A percentile compares a stretch with the other conserved stretches of the same genome.
Conservation (phyloP, 306 rosid species). For the Cucumis sativus region DNA sequence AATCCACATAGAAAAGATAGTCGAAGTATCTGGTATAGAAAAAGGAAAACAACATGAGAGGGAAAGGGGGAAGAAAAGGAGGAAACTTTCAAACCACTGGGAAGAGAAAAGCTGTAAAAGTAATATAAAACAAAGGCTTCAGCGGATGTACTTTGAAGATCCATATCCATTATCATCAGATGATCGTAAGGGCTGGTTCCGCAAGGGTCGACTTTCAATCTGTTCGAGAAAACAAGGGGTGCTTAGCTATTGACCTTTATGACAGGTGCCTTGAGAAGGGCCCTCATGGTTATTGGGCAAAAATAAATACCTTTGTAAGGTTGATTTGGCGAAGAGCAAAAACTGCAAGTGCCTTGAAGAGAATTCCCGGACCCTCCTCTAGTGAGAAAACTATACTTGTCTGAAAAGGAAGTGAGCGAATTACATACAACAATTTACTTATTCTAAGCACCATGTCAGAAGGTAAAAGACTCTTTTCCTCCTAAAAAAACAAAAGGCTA, state of each 20-base stretch:
- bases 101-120: neutral
- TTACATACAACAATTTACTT: conserved; percentile 3
- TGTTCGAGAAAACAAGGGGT: conserved; percentile 23
- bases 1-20: conserved; percentile 89
- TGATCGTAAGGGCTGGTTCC: conserved; percentile 53
- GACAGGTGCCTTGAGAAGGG: neutral
- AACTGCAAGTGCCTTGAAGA: conserved; percentile 96
- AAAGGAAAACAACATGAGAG: conserved; percentile 15
- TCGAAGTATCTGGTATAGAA: conserved; percentile 61
- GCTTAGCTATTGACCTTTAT: conserved; percentile 6
- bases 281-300: neutral
- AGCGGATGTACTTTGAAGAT: conserved; percentile 37
- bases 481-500: neutral
- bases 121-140: conserved; percentile 7
- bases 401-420: conserved; percentile 29
- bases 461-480: neutral
- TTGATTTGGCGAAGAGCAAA: conserved; percentile 87
- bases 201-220: conserved; percentile 98
- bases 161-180: conserved; percentile 56
- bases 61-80: neutral
- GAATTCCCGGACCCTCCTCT: conserved; percentile 95
- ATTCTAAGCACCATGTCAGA: neutral
- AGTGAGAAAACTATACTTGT: conserved; percentile 93
- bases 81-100: neutral
- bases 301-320: conserved; percentile 56